Base-by-base conservation (phyloP, 768 basidiomycete genomes). In the Lactarius quietus region DNA sequence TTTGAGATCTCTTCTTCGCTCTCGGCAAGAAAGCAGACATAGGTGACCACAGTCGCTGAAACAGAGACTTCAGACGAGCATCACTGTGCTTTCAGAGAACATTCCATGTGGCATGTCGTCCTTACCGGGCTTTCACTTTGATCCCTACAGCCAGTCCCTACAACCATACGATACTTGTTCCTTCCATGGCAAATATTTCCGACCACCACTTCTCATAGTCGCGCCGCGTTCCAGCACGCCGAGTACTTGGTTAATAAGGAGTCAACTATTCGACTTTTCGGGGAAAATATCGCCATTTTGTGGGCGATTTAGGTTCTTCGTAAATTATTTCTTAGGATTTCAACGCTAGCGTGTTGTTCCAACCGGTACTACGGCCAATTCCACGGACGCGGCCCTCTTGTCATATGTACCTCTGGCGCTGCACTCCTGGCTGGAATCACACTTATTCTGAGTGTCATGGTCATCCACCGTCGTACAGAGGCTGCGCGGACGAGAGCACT, bases 361-460 rank as follows among this genome's bases (percentile, higher is more conserved):
- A 33, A 18, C 38, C 51, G 57, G 26, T 54, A 36, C 51, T 53
- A 31, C 41, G 52, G 36, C 65, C 65, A 43, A 41, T 41, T 58
- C 65, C 65, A 23, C 3, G 65, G 65, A 58, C 20, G 52, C 43
- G 65, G 65, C 41, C 31, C 56, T 48, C 28, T 26, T 65, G 59
- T 26, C 28, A 8, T 48, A 33, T 62, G 26, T 41, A 31, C 54
- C 48, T 31, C 8, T 51, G 35, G 43, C 53, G n/a, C 43, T 57
- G 38, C 48, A 31, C 56, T 23, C 39, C 56, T 15, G 35, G 65
- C 9, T 53, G 39, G 23, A 18, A 53, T 33, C 58, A 20, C 29
- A 43, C 57, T 28, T 39, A 3, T 45, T 55, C 53, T 54, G 15
- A 39, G 26, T 56, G 39, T 20, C 28, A 29, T 35, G 29, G 1